Evolutionary conservation across 2,329 filamentous ascomycete genomes (phyloP).

Genomic region (Stachybotrys chlorohalonatus): DNA sequence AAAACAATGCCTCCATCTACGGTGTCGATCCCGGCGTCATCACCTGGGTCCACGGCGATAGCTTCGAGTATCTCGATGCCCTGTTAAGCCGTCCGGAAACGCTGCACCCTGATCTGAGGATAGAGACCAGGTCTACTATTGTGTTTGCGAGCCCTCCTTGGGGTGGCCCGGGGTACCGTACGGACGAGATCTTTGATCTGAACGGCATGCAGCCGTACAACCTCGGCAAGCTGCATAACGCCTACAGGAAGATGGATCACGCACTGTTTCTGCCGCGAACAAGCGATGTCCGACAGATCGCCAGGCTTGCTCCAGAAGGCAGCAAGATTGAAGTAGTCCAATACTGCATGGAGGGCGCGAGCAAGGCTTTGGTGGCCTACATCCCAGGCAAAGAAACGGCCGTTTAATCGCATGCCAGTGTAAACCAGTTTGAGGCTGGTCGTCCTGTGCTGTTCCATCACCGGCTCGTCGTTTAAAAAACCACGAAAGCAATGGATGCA

Average conservation of each 20-base stretch:
- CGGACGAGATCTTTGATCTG: constrained; percentile 69
- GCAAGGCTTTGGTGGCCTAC: constrained; percentile 68
- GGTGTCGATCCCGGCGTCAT: constrained; percentile 64
- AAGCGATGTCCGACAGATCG: constrained; percentile 73
- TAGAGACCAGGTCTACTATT: constrained; percentile 32
- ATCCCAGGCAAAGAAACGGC: constrained; percentile 29
- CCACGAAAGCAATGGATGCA: too few species aligned
- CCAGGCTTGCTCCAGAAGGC: constrained; percentile 39
- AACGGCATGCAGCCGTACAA: constrained; percentile 83
- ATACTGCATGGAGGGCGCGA: constrained; percentile 85
- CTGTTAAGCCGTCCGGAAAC: constrained; percentile 24
- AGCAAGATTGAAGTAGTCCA: constrained; percentile 68
- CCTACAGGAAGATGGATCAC: constrained; percentile 50
- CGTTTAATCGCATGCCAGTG: background rate
- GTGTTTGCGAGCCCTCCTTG: constrained; percentile 52
- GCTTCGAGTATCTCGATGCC: constrained; percentile 61
- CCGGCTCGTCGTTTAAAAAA: too few species aligned
- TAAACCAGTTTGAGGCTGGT: background rate
- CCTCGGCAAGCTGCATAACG: constrained; percentile 50
- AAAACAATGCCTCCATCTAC: constrained; percentile 83
- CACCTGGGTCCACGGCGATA: constrained; percentile 80
- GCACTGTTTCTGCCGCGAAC: constrained; percentile 81
- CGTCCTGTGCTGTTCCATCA: too few species aligned
- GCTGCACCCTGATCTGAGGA: constrained; percentile 28
- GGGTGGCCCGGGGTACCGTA: constrained; percentile 48